phyloP scores from a whole-genome alignment of 139 green algal genomes.

The Tetradesmus lagerheimii region DNA sequence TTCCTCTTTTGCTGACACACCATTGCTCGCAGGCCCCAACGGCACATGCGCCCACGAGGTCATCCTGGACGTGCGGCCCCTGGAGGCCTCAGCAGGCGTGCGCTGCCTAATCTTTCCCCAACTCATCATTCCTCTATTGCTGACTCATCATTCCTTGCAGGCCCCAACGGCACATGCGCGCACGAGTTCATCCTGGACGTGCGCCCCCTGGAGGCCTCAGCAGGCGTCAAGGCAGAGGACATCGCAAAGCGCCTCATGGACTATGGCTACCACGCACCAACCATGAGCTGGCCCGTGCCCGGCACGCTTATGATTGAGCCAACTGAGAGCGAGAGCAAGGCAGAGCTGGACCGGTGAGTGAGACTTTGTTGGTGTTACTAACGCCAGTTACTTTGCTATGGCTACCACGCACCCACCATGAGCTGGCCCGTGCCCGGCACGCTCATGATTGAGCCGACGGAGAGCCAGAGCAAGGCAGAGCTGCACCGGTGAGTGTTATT shows the following conservation, averaged over 20 bases:
- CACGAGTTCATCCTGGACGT: slow-evolving; percentile 99
- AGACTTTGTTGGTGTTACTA: background rate
- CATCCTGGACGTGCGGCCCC: slow-evolving; percentile 95
- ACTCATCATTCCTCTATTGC: slow-evolving; percentile 99
- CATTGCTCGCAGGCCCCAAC: too few relatives aligned
- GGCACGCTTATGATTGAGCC: slow-evolving; percentile 99
- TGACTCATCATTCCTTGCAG: slow-evolving; percentile 45
- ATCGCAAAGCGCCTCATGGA: slow-evolving; percentile 99
- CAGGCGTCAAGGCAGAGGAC: slow-evolving; percentile 82
- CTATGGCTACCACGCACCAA: slow-evolving; percentile 99
- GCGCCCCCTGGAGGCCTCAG: slow-evolving; percentile 84
- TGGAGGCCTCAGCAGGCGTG: slow-evolving; percentile 82
- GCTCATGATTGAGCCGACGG: background rate
- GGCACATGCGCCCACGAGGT: slow-evolving; percentile 99
- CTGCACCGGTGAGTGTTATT: slow-evolving; percentile 87
- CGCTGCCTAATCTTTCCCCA: slow-evolving; percentile 52
- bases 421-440: slow-evolving; percentile 98
- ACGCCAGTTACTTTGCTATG: slow-evolving; percentile 76
- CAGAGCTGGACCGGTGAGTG: slow-evolving; percentile 89
- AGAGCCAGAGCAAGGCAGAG: background rate
- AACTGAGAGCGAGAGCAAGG: slow-evolving; percentile 93
- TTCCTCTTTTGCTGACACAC: too few relatives aligned
- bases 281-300: slow-evolving; percentile 99
- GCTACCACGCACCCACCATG: slow-evolving; percentile 99
- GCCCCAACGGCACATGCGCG: slow-evolving; percentile 93